A percentile compares a stretch with the other conserved stretches of the same genome.
phyloP scores from a whole-genome alignment of 176 grass and related monocot species.

The Melocanna baccifera region DNA sequence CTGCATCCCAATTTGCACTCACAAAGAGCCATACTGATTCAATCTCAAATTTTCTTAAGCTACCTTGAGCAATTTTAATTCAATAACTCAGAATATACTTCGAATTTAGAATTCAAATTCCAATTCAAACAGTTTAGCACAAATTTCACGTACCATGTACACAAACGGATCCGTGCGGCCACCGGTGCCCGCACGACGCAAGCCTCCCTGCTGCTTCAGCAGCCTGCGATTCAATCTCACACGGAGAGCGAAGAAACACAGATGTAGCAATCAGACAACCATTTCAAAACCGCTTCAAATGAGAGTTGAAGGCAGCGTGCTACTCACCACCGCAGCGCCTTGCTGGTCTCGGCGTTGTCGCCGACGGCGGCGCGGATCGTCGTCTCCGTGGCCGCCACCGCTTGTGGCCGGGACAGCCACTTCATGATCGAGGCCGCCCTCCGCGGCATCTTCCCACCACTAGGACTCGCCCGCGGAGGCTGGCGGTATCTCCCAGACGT shows the following conservation, averaged over 20 bases:
- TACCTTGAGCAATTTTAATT: background rate
- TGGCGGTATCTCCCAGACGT: constrained; percentile 32
- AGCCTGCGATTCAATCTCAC: constrained; percentile 29
- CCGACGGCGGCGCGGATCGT: constrained; percentile 43
- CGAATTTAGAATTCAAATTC: background rate
- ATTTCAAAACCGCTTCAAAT: background rate
- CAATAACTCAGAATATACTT: background rate
- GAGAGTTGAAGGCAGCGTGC: background rate
- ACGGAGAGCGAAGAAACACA: background rate
- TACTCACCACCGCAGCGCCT: constrained; percentile 44
- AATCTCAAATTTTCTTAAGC: background rate
- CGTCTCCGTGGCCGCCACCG: constrained; percentile 36
- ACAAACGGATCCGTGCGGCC: constrained; percentile 35
- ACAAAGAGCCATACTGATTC: background rate
- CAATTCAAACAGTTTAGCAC: background rate
- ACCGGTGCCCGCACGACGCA: constrained; percentile 34
- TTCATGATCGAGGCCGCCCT: constrained; percentile 33
- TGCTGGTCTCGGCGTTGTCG: constrained; percentile 42
- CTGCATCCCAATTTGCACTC: background rate
- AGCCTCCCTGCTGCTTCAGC: constrained; percentile 33
- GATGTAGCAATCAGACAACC: background rate
- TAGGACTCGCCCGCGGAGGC: background rate
- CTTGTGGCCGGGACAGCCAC: constrained; percentile 30
- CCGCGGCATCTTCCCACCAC: background rate
- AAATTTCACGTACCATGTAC: constrained; percentile 46